Evolutionary conservation across 768 basidiomycete species (phyloP).

Genomic region (Mycena metata): DNA sequence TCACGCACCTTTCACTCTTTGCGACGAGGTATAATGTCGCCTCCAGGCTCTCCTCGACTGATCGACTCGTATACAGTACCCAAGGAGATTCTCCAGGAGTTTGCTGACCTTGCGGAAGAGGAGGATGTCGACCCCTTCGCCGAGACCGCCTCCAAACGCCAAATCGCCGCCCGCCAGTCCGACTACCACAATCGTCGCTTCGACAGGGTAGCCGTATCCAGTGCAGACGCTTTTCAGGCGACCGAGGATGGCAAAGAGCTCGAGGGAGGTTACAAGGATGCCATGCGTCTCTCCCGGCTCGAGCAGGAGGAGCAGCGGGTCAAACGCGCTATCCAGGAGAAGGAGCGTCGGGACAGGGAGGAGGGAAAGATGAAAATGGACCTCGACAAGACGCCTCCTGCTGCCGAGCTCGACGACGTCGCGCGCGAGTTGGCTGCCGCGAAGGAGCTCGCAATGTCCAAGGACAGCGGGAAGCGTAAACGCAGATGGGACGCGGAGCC

Average conservation of each 20-base stretch:
- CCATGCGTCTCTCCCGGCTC: conserved; percentile 90
- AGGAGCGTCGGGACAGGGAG: conserved; percentile 83
- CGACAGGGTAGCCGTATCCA: conserved; percentile 84
- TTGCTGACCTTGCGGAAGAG: conserved; percentile 93
- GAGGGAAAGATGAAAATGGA: conserved; percentile 85
- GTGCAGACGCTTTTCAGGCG: conserved; percentile 82
- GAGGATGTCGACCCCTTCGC: conserved; percentile 93
- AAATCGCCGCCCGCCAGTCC: conserved; percentile 93
- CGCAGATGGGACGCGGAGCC: conserved; percentile 85
- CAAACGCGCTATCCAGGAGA: conserved; percentile 87
- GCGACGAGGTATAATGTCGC: conserved; percentile 60
- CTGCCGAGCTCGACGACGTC: conserved; percentile 81
- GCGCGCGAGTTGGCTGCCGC: conserved; percentile 75
- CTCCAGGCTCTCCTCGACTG: conserved; percentile 75
- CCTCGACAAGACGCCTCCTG: conserved; percentile 92
- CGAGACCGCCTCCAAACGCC: conserved; percentile 92
- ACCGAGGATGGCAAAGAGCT: conserved; percentile 75
- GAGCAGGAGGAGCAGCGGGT: conserved; percentile 95
- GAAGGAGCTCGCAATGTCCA: conserved; percentile 55
- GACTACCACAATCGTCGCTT: conserved; percentile 97
- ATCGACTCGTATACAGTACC: conserved; percentile 94
- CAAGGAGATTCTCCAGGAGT: conserved; percentile 94
- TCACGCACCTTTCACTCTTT: conserved; percentile 1
- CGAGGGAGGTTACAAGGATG: conserved; percentile 95
- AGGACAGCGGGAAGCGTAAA: conserved; percentile 73